phyloP scores from a whole-genome alignment of 768 basidiomycete species.

The Asterophora lycoperdoides region DNA sequence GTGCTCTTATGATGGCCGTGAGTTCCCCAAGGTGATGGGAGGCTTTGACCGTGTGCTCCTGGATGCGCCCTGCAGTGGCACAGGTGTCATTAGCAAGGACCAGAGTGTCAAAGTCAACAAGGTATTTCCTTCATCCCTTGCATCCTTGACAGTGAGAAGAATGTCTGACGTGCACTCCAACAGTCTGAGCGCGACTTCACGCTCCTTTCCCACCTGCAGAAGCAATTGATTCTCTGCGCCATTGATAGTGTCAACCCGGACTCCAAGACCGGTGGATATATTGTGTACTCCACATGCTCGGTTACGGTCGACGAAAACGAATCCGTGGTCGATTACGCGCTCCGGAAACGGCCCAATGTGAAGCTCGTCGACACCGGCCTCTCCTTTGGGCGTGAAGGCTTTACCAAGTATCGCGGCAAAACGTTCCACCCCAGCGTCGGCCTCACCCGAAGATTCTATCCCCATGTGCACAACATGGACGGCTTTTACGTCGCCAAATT shows the following conservation, averaged over 20 bases:
- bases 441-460: slow-evolving; percentile 87
- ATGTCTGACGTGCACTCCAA: background rate
- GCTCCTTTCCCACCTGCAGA: slow-evolving; percentile 94
- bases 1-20: slow-evolving; percentile 94
- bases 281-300: slow-evolving; percentile 98
- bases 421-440: slow-evolving; percentile 73
- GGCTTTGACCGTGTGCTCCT: slow-evolving; percentile 97
- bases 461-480: slow-evolving; percentile 99
- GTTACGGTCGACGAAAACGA: slow-evolving; percentile 99
- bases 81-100: slow-evolving; percentile 98
- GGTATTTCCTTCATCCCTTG: slow-evolving; percentile 38
- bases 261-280: slow-evolving; percentile 86
- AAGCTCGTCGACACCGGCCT: slow-evolving; percentile 91
- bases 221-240: slow-evolving; percentile 96
- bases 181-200: slow-evolving; percentile 95
- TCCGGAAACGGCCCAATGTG: slow-evolving; percentile 89
- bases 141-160: background rate
- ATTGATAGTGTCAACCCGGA: slow-evolving; percentile 92
- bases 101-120: slow-evolving; percentile 98
- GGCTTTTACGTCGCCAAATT: slow-evolving; percentile 99
- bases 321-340: slow-evolving; percentile 94
- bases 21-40: slow-evolving; percentile 98
- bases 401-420: slow-evolving; percentile 87
- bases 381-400: slow-evolving; percentile 91
- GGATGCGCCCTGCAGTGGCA: slow-evolving; percentile 97